Base-by-base conservation (phyloP, 2,329 filamentous ascomycete genomes). In the Colletotrichum cereale region DNA sequence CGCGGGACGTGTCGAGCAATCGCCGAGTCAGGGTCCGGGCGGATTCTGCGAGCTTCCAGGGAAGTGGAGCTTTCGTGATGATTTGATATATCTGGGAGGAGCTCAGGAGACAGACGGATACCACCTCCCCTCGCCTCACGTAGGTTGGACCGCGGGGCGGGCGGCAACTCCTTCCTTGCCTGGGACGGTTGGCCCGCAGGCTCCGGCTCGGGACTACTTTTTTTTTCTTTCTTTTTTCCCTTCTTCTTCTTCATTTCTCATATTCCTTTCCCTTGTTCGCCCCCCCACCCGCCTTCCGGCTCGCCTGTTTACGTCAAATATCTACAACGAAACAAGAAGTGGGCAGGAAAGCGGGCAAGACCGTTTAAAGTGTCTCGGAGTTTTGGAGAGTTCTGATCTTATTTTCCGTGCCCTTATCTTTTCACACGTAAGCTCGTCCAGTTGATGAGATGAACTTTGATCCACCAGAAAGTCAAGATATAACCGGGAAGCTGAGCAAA, bases 31-130 rank as follows among this genome's bases (percentile, higher is more conserved):
- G 68, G 68, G 68, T 68, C 64, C 64, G 58, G 42, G 68, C 48
- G 24, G 34, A 71, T 71, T 71, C 68, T 71, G 64, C 68, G 68
- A 71, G 68, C 42, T 71, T 71, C 68, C 68, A 71, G 56, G 57
- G 58, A 63, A 68, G 68, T 68, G 68, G 68, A 68, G 58, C 63
- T 44, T n/a, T 44, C 50, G 53, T 44, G 65, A 71, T 71, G 68
- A 71, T 71, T 71, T 71, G 68, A n/a, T 71, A 63, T 71, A 67
- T 63, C 21, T n/a, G 42, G 4, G 21, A n/a, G 42, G 21, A 42
- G 18, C 2, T 21, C 8, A 0, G 18, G 18, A 7, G 21, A 71
- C 64, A 50, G 62, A 52, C 34, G 44, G 60, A 52, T 62, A 40
- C 60, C 16, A 62, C 60, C 44, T 34, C 47, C 47, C n/a, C 24